Percentiles rank a stretch among this genome's conserved stretches.
These are phyloP conservation scores for Sedum album DNA, from an alignment of 164 flowering plant genomes.

Conservation along the genomic window DNA sequence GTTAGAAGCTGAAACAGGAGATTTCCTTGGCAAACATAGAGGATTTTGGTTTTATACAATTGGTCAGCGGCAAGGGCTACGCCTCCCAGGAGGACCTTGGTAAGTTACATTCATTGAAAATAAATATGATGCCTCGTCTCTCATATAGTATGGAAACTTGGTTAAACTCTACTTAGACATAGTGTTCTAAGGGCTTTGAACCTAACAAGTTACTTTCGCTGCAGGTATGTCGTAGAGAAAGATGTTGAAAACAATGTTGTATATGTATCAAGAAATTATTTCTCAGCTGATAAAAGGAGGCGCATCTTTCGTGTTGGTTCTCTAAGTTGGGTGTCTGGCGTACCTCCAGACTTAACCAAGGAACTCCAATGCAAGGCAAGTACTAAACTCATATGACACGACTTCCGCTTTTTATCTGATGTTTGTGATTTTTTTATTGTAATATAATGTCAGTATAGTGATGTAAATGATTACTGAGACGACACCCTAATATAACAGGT, in stretches of 20 bases:
- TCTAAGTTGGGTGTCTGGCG: conserved; percentile 62
- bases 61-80: conserved; percentile 95
- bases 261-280: conserved; percentile 87
- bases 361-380: conserved; percentile 79
- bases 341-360: conserved; percentile 35
- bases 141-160: background rate
- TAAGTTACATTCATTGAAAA: conserved; percentile 19
- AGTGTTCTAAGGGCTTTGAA: background rate
- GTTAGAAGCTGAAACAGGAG: conserved; percentile 92
- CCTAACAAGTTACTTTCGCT: conserved; percentile 9
- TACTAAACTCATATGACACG: background rate
- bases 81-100: conserved; percentile 99
- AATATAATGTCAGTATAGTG: background rate
- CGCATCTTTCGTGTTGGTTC: conserved; percentile 91
- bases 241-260: conserved; percentile 80
- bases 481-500: conserved; percentile 37
- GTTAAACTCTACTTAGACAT: background rate
- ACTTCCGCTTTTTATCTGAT: background rate
- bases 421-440: background rate
- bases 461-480: background rate
- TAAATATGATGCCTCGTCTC: background rate
- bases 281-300: conserved; percentile 76
- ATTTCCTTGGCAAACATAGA: conserved; percentile 77
- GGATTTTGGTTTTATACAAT: conserved; percentile 97
- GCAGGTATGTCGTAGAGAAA: conserved; percentile 94